Conservation (phyloP, 2,329 filamentous ascomycete species). For the Proliferodiscus dingleyae region DNA sequence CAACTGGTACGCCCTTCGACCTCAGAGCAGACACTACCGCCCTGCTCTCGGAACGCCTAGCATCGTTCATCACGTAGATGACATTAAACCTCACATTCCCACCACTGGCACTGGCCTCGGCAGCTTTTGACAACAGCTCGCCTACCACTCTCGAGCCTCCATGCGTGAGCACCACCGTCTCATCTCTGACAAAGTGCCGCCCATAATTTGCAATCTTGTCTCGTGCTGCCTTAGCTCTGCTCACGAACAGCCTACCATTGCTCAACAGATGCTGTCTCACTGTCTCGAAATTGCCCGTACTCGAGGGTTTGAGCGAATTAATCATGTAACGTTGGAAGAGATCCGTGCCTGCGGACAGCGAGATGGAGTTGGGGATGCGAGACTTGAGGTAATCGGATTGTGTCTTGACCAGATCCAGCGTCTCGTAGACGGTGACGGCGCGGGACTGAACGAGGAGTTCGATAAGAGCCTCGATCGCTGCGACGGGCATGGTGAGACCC, state of each 20-base stretch:
- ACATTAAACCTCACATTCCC: conserved; percentile 69
- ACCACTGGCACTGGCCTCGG: conserved; percentile 52
- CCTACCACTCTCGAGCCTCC: conserved; percentile 83
- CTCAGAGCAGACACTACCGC: conserved; percentile 68
- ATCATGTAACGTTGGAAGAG: conserved; percentile 94
- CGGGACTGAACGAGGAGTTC: conserved; percentile 74
- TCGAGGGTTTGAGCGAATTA: conserved; percentile 52
- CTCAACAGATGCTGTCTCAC: conserved; percentile 78
- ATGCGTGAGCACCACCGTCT: conserved; percentile 80
- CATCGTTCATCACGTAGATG: conserved; percentile 67
- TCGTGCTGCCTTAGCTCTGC: conserved; percentile 78
- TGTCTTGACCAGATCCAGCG: conserved; percentile 74
- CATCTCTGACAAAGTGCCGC: conserved; percentile 72
- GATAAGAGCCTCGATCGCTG: conserved; percentile 88
- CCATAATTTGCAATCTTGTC: conserved; percentile 79
- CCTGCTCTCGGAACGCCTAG: conserved; percentile 56
- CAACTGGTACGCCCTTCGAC: conserved; percentile 72
- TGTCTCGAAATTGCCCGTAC: conserved; percentile 67
- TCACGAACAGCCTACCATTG: conserved; percentile 83
- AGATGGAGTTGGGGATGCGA: conserved; percentile 81
- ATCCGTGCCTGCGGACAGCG: conserved; percentile 88
- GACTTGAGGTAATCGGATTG: conserved; percentile 74
- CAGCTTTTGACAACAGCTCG: conserved; percentile 68
- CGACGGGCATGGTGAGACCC: conserved; percentile 91
- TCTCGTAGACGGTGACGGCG: conserved; percentile 88